Evolutionary conservation across 1,284 basidiomycete species (phyloP), one percentile per base, ranked within the genome.

Genomic region (Athelia psychrophila): DNA sequence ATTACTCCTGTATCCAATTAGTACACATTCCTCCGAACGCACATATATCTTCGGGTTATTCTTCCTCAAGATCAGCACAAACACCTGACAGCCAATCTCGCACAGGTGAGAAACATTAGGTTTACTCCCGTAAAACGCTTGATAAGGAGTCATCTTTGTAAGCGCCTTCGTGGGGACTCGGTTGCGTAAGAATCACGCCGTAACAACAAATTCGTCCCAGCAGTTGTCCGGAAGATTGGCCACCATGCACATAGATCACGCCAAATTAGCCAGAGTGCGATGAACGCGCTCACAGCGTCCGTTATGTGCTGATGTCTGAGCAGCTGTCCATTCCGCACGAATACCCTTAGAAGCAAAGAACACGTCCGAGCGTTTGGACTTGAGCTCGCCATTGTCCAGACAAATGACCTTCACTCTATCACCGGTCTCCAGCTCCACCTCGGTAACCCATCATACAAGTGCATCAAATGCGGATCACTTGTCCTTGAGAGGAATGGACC

Each of bases 311-410:
- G 65, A 67, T 12, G 63, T 65, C 30, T 69, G 58, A 1, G 64
- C 63, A 4, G 66, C 66, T 0, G 64, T 63, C 23, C 49, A 56
- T 33, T 60, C 10, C 51, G 55, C 6, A 32, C 23, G 10, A n/a
- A 53, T 58, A 1, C 66, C 63, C 16, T 54, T 33, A 5, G 27
- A 36, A 10, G 44, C 50, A 15, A 62, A 48, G 60, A 64, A 68
- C 0, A 27, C 44, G 1, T 48, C 22, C 58, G 70, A 62, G 9
- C 59, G 53, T 1, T 38, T 30, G 1, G 61, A 61, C 23, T 63
- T 60, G 1, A 71, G 58, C 51, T 73, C 66, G 6, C 71, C 69
- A 46, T 68, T 66, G 55, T 73, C 38, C 6, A 42, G 6, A 3
- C 49, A 33, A 15, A 63, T 55, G 1, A 42, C 49, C 0, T 50